Conservation (phyloP, 2,329 filamentous ascomycete genomes). For the Fusarium sororula region DNA sequence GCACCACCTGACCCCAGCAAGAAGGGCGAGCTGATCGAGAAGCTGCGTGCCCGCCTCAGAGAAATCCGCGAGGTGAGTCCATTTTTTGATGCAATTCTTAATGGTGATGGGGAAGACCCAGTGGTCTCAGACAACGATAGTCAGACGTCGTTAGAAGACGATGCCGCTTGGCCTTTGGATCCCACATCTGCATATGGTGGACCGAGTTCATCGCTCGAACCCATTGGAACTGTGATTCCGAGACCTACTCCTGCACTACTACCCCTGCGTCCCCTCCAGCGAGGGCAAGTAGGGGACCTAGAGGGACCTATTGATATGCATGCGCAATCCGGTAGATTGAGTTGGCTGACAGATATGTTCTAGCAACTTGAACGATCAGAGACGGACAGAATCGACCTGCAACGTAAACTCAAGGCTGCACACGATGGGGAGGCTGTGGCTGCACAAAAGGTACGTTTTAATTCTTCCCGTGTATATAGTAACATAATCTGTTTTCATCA, state of each 20-base stretch:
- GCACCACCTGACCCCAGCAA: slow-evolving; percentile 51
- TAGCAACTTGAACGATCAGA: slow-evolving; percentile 69
- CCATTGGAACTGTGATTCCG: background rate
- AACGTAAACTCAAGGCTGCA: slow-evolving; percentile 62
- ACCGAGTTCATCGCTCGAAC: background rate
- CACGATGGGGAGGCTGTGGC: slow-evolving; percentile 59
- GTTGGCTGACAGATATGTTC: slow-evolving; percentile 24
- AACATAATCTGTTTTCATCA: background rate
- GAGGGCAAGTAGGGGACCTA: background rate
- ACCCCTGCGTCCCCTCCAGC: background rate
- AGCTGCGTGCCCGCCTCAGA: slow-evolving; percentile 63
- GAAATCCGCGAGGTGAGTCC: slow-evolving; percentile 67
- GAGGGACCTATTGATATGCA: background rate
- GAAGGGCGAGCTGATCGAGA: slow-evolving; percentile 64
- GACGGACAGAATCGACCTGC: slow-evolving; percentile 64
- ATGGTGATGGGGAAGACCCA: slow-evolving; percentile 16
- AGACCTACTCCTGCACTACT: background rate
- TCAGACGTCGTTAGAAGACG: background rate
- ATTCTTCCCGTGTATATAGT: background rate
- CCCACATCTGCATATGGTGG: background rate
- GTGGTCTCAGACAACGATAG: slow-evolving; percentile 1
- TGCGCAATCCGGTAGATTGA: background rate
- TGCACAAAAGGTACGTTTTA: slow-evolving; percentile 61
- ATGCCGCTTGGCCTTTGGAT: background rate
- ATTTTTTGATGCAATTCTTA: slow-evolving; percentile 6